Evolutionary conservation across 139 green algal genomes (phyloP), one percentile per base, ranked within the genome.

Genomic region (Coelastrella sp.): DNA sequence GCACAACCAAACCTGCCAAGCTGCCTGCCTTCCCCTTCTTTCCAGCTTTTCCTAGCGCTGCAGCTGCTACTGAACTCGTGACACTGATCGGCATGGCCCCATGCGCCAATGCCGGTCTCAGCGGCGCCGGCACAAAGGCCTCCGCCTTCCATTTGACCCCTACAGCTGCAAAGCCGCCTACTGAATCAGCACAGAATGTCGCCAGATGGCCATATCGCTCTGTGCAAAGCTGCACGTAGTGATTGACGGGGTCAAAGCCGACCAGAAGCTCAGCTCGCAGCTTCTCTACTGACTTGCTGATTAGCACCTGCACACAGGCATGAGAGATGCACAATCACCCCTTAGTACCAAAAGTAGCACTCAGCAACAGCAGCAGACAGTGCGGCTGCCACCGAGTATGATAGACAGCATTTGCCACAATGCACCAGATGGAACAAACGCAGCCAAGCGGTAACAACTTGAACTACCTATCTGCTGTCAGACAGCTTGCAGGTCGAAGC

Each of bases 201-300:
- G 93, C 96, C 32, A 97, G 60, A 73, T 93, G 84, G n/a, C 92
- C 94, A 47, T 94, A 96, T 0, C 91, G 87, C 57, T 85, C 64
- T 65, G 93, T 77, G 68, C 97, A 92, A 56, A 88, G 19, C 20
- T n/a, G 8, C 7, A 95, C 54, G 20, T 95, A 94, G 17, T 90
- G 73, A 0, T 58, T n/a, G 20, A 98, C 83, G 0, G 96, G 96
- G 71, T 97, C 93, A 58, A 98, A 97, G 19, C 96, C 96, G 5
- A 98, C 92, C 75, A 98, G 94, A 88, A 98, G 91, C 89, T 98
- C 95, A 11, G 91, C 86, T 13, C 87, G 87, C 59, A 98, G 84
- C n/a, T 90, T 78, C 0, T 80, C 82, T 3, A 81, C 68, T 6
- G 93, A 92, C 11, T 92, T 86, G 66, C 80, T 73, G 73, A 80